Evolutionary conservation across 768 basidiomycete species (phyloP).

Genomic region (Russula emetica): DNA sequence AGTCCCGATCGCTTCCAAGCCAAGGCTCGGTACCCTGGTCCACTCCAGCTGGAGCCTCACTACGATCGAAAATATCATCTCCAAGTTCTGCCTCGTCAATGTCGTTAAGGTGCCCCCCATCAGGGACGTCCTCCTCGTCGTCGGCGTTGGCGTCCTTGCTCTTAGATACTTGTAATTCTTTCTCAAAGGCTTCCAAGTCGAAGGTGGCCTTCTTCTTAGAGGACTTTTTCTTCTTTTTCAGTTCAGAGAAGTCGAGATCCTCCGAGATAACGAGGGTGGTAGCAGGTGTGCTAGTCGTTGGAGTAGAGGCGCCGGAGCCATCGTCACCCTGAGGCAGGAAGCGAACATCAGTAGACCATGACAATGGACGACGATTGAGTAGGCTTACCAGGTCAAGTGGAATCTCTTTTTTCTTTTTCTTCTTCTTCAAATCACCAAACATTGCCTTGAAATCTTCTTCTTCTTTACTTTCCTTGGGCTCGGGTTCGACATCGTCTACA

Average conservation of each 20-base stretch:
- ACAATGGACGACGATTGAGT: not conserved
- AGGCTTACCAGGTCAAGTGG: constrained; percentile 68
- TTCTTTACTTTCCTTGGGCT: constrained; percentile 48
- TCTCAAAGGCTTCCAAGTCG: constrained; percentile 92
- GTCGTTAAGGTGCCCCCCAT: constrained; percentile 61
- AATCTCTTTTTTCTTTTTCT: constrained; percentile 89
- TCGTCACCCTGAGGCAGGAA: constrained; percentile 48
- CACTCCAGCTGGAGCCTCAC: constrained; percentile 46
- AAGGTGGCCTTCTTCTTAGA: constrained; percentile 84
- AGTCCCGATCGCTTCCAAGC: constrained; percentile 91
- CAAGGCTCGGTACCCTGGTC: constrained; percentile 83
- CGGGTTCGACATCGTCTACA: constrained; percentile 35
- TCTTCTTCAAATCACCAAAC: constrained; percentile 88
- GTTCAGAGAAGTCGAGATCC: constrained; percentile 90
- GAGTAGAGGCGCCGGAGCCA: constrained; percentile 62
- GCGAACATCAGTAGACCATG: not conserved
- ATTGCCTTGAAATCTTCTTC: constrained; percentile 77
- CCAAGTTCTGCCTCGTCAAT: constrained; percentile 82
- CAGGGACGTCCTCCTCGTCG: constrained; percentile 53
- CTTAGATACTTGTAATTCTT: constrained; percentile 75
- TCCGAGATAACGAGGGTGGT: constrained; percentile 42
- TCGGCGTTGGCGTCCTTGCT: constrained; percentile 52
- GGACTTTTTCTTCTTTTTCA: constrained; percentile 95
- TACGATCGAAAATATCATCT: constrained; percentile 76
- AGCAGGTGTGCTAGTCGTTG: constrained; percentile 36